Evolutionary conservation across 2,329 filamentous ascomycete genomes (phyloP), one percentile per base, ranked within the genome.

Genomic region (Metarhizium rileyi): DNA sequence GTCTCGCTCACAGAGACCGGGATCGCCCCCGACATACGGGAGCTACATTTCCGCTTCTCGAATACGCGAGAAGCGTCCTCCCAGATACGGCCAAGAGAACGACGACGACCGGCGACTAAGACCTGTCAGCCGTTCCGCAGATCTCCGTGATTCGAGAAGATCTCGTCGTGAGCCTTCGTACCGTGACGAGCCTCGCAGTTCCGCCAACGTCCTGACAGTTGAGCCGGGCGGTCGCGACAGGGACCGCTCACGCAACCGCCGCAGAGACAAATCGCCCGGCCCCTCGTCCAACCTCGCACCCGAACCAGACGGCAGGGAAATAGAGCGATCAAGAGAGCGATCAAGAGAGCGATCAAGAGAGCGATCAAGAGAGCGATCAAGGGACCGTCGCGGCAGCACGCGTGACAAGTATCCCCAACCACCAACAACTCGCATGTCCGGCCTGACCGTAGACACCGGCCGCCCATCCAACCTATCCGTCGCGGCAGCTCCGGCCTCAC

Each of bases 401-500:
- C 64, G 71, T 35, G 71, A 71, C 47, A 63, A 60, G 44, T 78
- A 76, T 4, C 73, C 75, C 0, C 65, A 68, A 54, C 76, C 76
- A 3, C 74, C 75, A 2, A 67, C 67, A 16, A 62, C 62, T 23
- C 73, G 71, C 54, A 76, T 77, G 76, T 77, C 75, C 1, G 69
- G 65, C n/a, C 66, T 81, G 35, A 71, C 67, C 1, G 74, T 81
- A 41, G 70, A 69, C 55, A 72, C 71, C 2, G 69, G 70, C 5
- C 67, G 70, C n/a, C 46, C 62, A 3, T 64, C 64, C 20, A 63
- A 58, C 46, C 54, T 71, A 46, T 73, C 77, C 12, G 64, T 81
- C 2, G 70, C 77, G 2, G 70, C 71, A 22, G 77, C 88, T 2
- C 88, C 90, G 0, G 81, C 81, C 1, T 95, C 89, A 54, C 93